Base-by-base conservation (phyloP, 768 basidiomycete genomes). In the Tricholoma matsutake region DNA sequence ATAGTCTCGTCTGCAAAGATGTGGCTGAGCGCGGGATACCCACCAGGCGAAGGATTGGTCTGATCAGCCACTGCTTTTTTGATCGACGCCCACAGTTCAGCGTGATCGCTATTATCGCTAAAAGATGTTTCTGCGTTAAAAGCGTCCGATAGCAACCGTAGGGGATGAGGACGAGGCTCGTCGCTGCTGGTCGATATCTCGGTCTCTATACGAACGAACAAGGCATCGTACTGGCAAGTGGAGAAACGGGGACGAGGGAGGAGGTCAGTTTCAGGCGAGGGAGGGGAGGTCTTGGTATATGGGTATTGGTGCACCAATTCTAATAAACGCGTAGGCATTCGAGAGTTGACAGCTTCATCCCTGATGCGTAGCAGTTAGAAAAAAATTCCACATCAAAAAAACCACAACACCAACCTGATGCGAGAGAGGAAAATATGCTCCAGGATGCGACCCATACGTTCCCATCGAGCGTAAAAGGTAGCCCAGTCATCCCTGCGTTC, bases 361-460 rank as follows among this genome's bases (percentile, higher is more conserved):
- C 89, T 91, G 62, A 20, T 69, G 58, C 61, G 35, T 58, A 25
- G 20, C 54, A 32, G 54, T 64, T 41, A 63, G 18, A 63, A 34
- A 25, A 32, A 22, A 8, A 41, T 6, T 34, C 56, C 35, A 55
- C 28, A 31, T 28, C 9, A 55, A 58, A 34, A 39, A 31, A 49
- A 52, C 18, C 54, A 51, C 54, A 22, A 55, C 16, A 64, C 78
- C 58, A 59, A 90, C 91, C 92, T 82, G 59, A 92, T 84, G 59
- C 83, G 79, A 16, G 87, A 80, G 58, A 93, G 77, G 73, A 92
- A 91, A 7, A 93, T 60, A 73, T 93, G 91, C 65, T 92, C 92
- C 54, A 92, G 68, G 43, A 88, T 81, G 20, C 89, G 78, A 31
- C 89, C 92, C 8, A 84, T 81, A 29, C 79, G 78, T 65, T 93